phyloP scores from a whole-genome alignment of 2,329 filamentous ascomycete genomes.

The Aspergillus terreus region DNA sequence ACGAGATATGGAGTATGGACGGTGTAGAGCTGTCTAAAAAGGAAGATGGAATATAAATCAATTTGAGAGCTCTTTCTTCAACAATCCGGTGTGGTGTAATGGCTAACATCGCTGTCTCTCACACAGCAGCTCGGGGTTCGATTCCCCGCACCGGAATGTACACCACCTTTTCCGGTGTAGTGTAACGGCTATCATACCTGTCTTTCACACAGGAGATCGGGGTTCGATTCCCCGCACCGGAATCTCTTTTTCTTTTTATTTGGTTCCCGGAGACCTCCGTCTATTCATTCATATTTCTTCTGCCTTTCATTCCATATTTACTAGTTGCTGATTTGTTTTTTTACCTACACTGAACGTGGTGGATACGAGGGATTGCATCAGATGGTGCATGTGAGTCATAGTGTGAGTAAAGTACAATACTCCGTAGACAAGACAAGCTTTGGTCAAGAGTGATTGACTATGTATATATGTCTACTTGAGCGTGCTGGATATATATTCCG shows the following conservation, averaged over 20 bases:
- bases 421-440: not conserved
- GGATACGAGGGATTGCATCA: no score
- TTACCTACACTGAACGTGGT: no score
- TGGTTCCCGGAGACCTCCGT: not conserved
- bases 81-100: slow-evolving; percentile 13
- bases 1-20: no score
- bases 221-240: slow-evolving; percentile 14
- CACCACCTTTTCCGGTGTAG: slow-evolving; percentile 7
- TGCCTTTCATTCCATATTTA: not conserved
- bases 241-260: not conserved
- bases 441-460: no score
- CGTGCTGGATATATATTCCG: not conserved
- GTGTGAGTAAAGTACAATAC: no score
- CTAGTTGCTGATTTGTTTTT: no score
- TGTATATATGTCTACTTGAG: not conserved
- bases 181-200: slow-evolving; percentile 14
- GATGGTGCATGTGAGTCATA: no score
- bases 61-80: not conserved
- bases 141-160: slow-evolving; percentile 13
- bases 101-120: slow-evolving; percentile 15
- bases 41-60: not conserved
- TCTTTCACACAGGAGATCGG: slow-evolving; percentile 12
- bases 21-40: not conserved
- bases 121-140: slow-evolving; percentile 15
- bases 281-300: not conserved